Evolutionary conservation across 176 grass and related monocot species (phyloP).

Genomic region (Secale cereale): DNA sequence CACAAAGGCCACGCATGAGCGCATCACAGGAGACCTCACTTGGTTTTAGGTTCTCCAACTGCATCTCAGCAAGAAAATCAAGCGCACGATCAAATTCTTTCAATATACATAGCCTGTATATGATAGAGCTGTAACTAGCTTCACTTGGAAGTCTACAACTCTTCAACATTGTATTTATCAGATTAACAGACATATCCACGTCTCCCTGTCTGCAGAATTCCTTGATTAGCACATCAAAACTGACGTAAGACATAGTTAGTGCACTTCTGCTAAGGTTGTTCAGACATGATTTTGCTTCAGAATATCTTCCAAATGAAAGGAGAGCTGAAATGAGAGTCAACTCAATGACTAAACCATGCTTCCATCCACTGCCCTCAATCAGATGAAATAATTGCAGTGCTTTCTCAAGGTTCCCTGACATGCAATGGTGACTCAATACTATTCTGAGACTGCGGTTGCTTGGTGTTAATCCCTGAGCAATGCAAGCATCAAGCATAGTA

Average conservation of each 20-base stretch:
- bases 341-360: constrained; percentile 55
- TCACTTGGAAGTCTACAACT: constrained; percentile 54
- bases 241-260: constrained; percentile 22
- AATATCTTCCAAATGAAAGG: constrained; percentile 54
- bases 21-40: constrained; percentile 46
- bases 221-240: constrained; percentile 58
- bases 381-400: constrained; percentile 65
- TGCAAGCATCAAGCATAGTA: constrained; percentile 62
- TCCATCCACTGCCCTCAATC: constrained; percentile 57
- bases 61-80: constrained; percentile 77
- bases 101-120: constrained; percentile 38
- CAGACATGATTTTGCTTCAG: constrained; percentile 60
- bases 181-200: constrained; percentile 53
- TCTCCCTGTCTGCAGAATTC: constrained; percentile 56
- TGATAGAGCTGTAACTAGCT: constrained; percentile 61
- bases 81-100: constrained; percentile 65
- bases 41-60: constrained; percentile 45
- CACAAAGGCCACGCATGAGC: constrained; percentile 67
- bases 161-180: constrained; percentile 81
- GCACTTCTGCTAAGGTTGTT: constrained; percentile 44
- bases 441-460: constrained; percentile 87
- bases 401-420: constrained; percentile 52
- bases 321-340: constrained; percentile 42
- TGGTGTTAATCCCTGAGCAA: constrained; percentile 60
- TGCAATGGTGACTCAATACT: constrained; percentile 63